Base-by-base conservation (phyloP, 768 basidiomycete species). In the Tricholoma hemisulphureum region DNA sequence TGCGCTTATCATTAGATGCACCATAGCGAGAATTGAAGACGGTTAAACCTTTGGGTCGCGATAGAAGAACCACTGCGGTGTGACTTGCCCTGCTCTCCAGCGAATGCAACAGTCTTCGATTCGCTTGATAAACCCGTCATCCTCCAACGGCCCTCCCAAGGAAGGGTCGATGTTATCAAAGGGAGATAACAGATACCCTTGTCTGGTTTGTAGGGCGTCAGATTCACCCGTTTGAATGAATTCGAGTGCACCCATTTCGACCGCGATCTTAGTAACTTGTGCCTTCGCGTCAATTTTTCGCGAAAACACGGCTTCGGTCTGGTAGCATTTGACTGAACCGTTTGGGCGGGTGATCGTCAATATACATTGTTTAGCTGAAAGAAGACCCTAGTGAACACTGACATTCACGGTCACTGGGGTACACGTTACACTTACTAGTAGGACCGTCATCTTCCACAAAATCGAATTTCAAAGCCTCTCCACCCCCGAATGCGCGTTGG, bases 201-300 rank as follows among this genome's bases (percentile, higher is more conserved):
- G 75, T 43, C 69, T 73, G 26, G 67, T 68, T 32, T 72, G 69
- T 26, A 67, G 34, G 6, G 62, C 63, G 34, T 77, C 73, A 2
- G 72, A 68, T n/a, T 80, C 78, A 3, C 82, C 81, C 1, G 69
- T 63, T 6, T 67, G 53, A 48, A 88, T 81, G 63, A 88, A 88
- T 18, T 85, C 80, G 29, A 88, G 65, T 1, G 80, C 87, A 18
- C 84, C 85, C 74, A 82, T 79, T 6, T 83, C 76, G 21, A 88
- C 71, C 4, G 87, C 87, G 14, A 82, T 67, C 14, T 66, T 72
- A 0, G 84, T 84, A 0, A 74, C 85, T 45, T 77, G 77, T 0
- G 69, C 70, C 58, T 83, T 84, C 0, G 87, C 87, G 11, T 86
- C 85, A 35, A 61, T 71, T 61, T 82, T 80, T 34, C 76, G 75